Evolutionary conservation across 495 filamentous ascomycete species (phyloP).

Genomic region (Penicillium diatomitis): DNA sequence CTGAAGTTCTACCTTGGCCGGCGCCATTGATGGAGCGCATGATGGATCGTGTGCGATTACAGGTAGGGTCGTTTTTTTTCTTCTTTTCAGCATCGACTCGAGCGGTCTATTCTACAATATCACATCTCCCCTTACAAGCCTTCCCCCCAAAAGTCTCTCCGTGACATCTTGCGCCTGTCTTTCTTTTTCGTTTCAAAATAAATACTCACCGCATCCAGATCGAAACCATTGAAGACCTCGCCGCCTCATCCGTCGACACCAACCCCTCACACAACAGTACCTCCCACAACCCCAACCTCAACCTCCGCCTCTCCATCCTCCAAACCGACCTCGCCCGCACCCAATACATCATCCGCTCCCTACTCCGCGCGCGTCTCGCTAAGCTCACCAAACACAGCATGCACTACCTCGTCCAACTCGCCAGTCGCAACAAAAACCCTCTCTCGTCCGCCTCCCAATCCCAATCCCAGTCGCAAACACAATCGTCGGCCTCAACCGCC

Average conservation of each 20-base stretch:
- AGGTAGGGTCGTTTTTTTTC: constrained; percentile 33
- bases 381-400: constrained; percentile 49
- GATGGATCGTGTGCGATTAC: constrained; percentile 59
- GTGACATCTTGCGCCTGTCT: no score
- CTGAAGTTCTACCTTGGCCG: constrained; percentile 71
- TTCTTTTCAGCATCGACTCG: no score
- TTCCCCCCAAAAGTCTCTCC: no score
- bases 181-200: no score
- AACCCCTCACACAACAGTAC: constrained; percentile 36
- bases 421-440: constrained; percentile 52
- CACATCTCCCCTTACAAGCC: no score
- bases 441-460: constrained; percentile 32
- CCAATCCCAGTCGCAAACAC: constrained; percentile 34
- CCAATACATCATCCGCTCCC: constrained; percentile 82
- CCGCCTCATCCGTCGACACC: constrained; percentile 36
- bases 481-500: not conserved
- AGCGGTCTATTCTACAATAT: no score
- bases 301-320: constrained; percentile 86
- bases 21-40: constrained; percentile 62
- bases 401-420: constrained; percentile 32
- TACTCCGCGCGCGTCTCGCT: constrained; percentile 72
- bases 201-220: constrained; percentile 34
- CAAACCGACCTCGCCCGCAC: constrained; percentile 93
- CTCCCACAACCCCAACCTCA: constrained; percentile 74
- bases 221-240: constrained; percentile 65